Evolutionary conservation across 179 eudicot genomes (phyloP), one percentile per base, ranked within the genome.

Genomic region (Beta macrorhiza): DNA sequence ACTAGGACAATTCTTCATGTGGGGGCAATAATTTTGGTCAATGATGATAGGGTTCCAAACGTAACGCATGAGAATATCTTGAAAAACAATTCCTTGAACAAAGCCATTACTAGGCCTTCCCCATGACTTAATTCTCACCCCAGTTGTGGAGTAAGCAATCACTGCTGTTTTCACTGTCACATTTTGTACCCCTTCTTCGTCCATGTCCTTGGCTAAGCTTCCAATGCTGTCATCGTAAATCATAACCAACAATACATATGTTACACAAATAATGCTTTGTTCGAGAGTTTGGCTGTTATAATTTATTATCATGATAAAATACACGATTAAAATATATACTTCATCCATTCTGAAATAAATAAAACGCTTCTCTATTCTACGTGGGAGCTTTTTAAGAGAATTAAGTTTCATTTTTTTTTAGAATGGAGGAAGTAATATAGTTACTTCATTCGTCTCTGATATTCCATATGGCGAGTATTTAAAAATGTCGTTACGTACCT

Each of bases 41-140:
- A 85, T 82, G 75, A 82, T 79, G 0, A 85, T 85, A 25, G 87
- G 87, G 56, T 85, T 79, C 49, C 25, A 51, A 25, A 85, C 87
- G 71, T 82, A n/a, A 17, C 68, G 55, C 87, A 82, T 85, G 45
- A 79, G 78, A 25, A 85, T 67, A 72, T 85, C 82, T 37, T 85
- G 63, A 68, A 79, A 82, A 14, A 79, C 56, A 16, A 85, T 73
- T n/a, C 81, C 81, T 75, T 70, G 74, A 82, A 85, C 87, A 65
- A 79, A 85, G 8, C 75, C 85, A 22, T 63, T 64, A 57, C 85
- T 79, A 12, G 85, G 83, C 42, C 83, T 79, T 75, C 68, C 87
- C 87, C 87, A 85, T 19, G 87, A 82, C 82, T 85, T 85, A 10
- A 85, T 85, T 67, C 87, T 85, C 20, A 85, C 75, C 5, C 87